Conservation (phyloP, 2,329 filamentous ascomycete species). For the Sclerotiophoma versabilis region DNA sequence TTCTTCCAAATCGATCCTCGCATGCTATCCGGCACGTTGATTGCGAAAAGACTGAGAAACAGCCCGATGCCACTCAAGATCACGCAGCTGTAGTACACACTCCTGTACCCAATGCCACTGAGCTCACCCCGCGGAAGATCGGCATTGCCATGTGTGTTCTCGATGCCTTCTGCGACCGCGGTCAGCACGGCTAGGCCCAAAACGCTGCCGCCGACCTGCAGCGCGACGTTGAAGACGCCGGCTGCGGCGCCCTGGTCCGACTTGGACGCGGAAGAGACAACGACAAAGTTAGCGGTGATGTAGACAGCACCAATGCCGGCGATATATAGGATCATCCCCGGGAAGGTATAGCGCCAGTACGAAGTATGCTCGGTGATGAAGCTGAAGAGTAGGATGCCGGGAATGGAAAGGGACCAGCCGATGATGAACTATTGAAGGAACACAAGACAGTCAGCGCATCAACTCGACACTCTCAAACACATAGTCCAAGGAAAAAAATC, state of each 20-base stretch:
- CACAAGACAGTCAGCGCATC: not conserved
- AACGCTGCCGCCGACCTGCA: slow-evolving; percentile 2
- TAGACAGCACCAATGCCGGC: slow-evolving; percentile 1
- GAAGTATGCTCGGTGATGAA: not conserved
- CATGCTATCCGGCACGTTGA: not conserved
- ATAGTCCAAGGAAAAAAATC: not conserved
- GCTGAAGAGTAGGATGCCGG: slow-evolving; percentile 4
- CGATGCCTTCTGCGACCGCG: not conserved
- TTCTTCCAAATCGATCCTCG: slow-evolving; percentile 1
- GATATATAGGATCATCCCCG: not conserved
- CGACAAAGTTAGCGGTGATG: not conserved
- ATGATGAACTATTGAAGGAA: not conserved
- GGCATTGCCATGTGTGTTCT: not conserved
- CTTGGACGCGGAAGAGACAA: not conserved
- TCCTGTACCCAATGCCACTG: not conserved
- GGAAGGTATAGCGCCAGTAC: slow-evolving; percentile 10
- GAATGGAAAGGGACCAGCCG: slow-evolving; percentile 7
- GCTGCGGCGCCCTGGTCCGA: not conserved
- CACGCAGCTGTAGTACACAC: not conserved
- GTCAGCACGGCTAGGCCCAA: not conserved
- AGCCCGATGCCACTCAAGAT: not conserved
- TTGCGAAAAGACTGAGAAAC: not conserved
- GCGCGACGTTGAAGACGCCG: not conserved
- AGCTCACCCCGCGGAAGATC: not conserved
- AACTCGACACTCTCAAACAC: not conserved